Base-by-base conservation (phyloP, 2,329 filamentous ascomycete species). In the Penicillium sp. region DNA sequence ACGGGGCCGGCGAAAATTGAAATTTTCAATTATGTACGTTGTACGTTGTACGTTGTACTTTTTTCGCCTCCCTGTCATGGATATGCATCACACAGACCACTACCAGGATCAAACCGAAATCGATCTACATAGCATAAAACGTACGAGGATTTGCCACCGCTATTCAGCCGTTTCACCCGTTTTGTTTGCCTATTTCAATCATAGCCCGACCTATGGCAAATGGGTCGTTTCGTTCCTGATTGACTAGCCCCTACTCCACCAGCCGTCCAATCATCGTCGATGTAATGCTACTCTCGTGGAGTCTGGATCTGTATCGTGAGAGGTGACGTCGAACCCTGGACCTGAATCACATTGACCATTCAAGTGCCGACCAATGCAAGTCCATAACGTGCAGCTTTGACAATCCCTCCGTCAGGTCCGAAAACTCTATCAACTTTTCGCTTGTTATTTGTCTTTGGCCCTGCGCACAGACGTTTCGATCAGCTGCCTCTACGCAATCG, bases 61-160 rank as follows among this genome's bases (percentile, higher is more conserved):
- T 11, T 49, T 50, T 45, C 24, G 27, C 46, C 31, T 48, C 50
- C 6, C 38, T 39, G 51, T 54, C 51, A 54, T 45, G 32, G 31
- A 31, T 29, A 21, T 32, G 21, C 14, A 31, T 21, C 7, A 48
- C 49, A 47, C 38, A 48, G 44, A 49, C 32, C 38, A 46, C 43
- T 4, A 16, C 36, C 22, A 39, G 40, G 40, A 49, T 49, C 24
- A 13, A 18, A 39, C 9, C 38, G 14, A 22, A 34, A 54, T 48
- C 38, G 50, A 52, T 57, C 57, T 49, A 29, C 47, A 52, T 42
- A 47, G 39, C 18, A 49, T 43, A 49, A 38, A 36, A 36, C n/a
- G 11, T 8, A 34, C 18, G 13, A n/a, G 11, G 13, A 6, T 45
- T 50, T 5, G 42, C 52, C 47, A 54, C 50, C 22, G 22, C 45